These are phyloP conservation scores for Boletus calvinii DNA, from an alignment of 1,284 basidiomycete species.

Conservation along the genomic window DNA sequence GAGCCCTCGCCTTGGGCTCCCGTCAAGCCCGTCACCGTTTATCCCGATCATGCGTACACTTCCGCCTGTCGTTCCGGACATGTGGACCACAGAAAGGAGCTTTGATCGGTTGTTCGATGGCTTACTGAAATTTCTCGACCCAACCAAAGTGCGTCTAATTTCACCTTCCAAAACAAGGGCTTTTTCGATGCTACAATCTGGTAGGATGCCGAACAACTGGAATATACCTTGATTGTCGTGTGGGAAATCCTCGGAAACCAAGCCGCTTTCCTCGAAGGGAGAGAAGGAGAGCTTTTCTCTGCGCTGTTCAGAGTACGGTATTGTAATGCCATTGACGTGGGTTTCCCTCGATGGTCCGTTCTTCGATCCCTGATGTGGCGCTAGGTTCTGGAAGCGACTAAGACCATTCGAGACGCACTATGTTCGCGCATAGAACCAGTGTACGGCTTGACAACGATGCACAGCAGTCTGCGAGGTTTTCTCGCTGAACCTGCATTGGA, in stretches of 20 bases:
- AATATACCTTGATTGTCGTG: slow-evolving; percentile 70
- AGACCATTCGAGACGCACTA: slow-evolving; percentile 71
- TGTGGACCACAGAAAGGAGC: slow-evolving; percentile 66
- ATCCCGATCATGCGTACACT: slow-evolving; percentile 39
- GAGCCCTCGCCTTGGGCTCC: slow-evolving; percentile 42
- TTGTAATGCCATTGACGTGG: slow-evolving; percentile 65
- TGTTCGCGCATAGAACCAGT: slow-evolving; percentile 73
- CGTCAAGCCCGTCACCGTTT: slow-evolving; percentile 52
- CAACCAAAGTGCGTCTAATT: slow-evolving; percentile 47
- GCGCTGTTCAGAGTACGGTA: slow-evolving; percentile 63
- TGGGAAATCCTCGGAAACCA: slow-evolving; percentile 78
- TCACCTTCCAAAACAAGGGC: background rate
- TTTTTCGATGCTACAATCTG: slow-evolving; percentile 10
- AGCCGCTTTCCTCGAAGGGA: slow-evolving; percentile 64
- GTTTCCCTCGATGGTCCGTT: slow-evolving; percentile 23
- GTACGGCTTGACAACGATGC: slow-evolving; percentile 78
- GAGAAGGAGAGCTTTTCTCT: slow-evolving; percentile 67
- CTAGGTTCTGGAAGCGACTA: slow-evolving; percentile 78
- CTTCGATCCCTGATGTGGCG: slow-evolving; percentile 13
- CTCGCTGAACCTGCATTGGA: slow-evolving; percentile 47
- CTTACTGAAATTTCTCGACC: slow-evolving; percentile 58
- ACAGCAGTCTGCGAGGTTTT: slow-evolving; percentile 66
- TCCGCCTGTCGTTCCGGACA: slow-evolving; percentile 46
- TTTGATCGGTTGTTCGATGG: slow-evolving; percentile 67
- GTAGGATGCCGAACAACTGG: slow-evolving; percentile 61